A percentile compares a stretch with the other conserved stretches of the same genome.
These are phyloP conservation scores for Leucocoprinus sp. DNA, from an alignment of 768 basidiomycete genomes.

Conservation along the genomic window DNA sequence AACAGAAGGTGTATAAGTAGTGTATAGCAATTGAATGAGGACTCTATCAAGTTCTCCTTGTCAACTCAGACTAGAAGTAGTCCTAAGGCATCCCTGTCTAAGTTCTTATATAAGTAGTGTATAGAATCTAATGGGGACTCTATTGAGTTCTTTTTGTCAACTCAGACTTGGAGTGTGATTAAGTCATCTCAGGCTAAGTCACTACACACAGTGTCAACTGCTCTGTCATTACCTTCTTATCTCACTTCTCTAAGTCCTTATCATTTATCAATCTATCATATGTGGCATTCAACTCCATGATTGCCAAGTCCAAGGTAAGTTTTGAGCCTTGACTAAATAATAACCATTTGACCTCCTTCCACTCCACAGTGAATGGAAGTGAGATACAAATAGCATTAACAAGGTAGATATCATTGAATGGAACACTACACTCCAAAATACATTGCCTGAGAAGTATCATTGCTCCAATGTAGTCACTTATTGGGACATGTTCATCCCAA, in stretches of 20 bases:
- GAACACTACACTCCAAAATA: conserved; percentile 7
- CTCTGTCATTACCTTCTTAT: not conserved
- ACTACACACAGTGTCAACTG: not conserved
- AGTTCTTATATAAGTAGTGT: too few species aligned
- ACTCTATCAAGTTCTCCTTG: too few species aligned
- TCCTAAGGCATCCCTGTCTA: too few species aligned
- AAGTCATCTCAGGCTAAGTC: not conserved
- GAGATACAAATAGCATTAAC: not conserved
- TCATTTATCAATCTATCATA: not conserved
- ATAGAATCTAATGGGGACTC: conserved; percentile 14
- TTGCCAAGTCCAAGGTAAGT: not conserved
- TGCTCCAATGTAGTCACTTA: conserved; percentile 12
- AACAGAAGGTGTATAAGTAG: too few species aligned
- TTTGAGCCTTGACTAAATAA: not conserved
- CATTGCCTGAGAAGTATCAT: conserved; percentile 11
- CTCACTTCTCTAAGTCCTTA: not conserved
- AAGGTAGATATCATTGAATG: not conserved
- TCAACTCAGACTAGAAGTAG: too few species aligned
- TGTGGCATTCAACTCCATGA: not conserved
- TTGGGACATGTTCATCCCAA: conserved; percentile 9
- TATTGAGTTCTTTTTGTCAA: conserved; percentile 1
- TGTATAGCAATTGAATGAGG: too few species aligned
- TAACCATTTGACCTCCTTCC: not conserved
- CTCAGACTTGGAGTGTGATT: not conserved
- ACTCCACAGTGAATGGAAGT: not conserved